phyloP scores from a whole-genome alignment of 1,284 basidiomycete species.

The Leccinum cinnamomeum region DNA sequence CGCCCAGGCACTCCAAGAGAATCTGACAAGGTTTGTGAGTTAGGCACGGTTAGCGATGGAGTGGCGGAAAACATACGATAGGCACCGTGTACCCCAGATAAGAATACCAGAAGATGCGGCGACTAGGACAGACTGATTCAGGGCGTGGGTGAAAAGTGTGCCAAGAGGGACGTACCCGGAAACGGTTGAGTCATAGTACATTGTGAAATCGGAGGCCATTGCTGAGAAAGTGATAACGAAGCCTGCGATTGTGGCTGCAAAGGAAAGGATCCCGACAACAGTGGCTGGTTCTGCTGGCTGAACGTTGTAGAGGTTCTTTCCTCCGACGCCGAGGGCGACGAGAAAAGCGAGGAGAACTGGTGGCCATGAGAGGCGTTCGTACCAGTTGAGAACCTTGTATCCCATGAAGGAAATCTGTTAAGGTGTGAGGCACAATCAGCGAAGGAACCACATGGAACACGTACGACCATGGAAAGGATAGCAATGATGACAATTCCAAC shows the following conservation, averaged over 20 bases:
- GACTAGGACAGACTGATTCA: constrained; percentile 38
- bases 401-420: constrained; percentile 77
- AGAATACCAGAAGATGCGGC: constrained; percentile 70
- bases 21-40: constrained; percentile 36
- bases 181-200: constrained; percentile 58
- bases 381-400: constrained; percentile 73
- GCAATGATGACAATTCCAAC: constrained; percentile 90
- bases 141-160: background rate
- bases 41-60: background rate
- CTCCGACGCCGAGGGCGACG: constrained; percentile 72
- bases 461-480: constrained; percentile 70
- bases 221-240: constrained; percentile 71
- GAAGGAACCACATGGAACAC: constrained; percentile 28
- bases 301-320: constrained; percentile 56
- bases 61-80: constrained; percentile 44
- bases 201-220: constrained; percentile 73
- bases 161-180: constrained; percentile 45
- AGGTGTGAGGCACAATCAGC: constrained; percentile 2
- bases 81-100: constrained; percentile 76
- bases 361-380: constrained; percentile 76
- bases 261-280: constrained; percentile 54
- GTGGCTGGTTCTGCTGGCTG: constrained; percentile 50
- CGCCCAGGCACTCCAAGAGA: constrained; percentile 73
- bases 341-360: constrained; percentile 78
- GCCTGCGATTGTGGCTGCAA: constrained; percentile 69